Evolutionary conservation across 2,329 filamentous ascomycete genomes (phyloP).

Genomic region (Fusarium brachygibbosum): DNA sequence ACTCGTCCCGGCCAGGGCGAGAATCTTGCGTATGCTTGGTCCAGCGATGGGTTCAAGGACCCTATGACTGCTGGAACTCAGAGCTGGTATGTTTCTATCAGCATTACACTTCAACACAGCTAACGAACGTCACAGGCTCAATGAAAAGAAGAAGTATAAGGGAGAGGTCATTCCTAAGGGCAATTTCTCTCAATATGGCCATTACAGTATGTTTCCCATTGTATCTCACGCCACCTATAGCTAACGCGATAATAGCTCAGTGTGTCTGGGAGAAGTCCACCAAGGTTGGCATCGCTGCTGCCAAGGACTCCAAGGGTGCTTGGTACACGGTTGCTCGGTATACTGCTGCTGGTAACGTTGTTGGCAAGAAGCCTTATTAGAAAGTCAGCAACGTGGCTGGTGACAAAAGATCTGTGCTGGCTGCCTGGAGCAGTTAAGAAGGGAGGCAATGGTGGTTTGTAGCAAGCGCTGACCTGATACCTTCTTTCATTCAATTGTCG

Average conservation of each 20-base stretch:
- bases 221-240: rapidly evolving
- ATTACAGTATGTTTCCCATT: conserved; percentile 45
- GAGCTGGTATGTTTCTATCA: conserved; percentile 27
- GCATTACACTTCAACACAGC: rapidly evolving
- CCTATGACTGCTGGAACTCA: conserved; percentile 33
- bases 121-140: conserved; percentile 14
- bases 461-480: conserved; percentile 19
- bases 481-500: conserved; percentile 22
- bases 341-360: conserved; percentile 52
- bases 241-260: conserved; percentile 41
- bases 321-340: conserved; percentile 55
- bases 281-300: conserved; percentile 52
- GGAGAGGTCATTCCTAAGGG: conserved; percentile 42
- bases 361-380: conserved; percentile 50
- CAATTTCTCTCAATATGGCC: conserved; percentile 45
- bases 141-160: conserved; percentile 39
- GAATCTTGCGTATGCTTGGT: conserved; percentile 42
- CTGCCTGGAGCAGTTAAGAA: neutral
- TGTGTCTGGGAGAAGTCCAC: conserved; percentile 52
- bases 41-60: conserved; percentile 19
- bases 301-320: conserved; percentile 46
- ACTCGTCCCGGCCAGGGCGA: conserved; percentile 40
- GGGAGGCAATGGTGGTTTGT: neutral
- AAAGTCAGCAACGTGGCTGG: rapidly evolving
- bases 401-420: too few species aligned